A percentile compares a stretch with the other conserved stretches of the same genome.
Evolutionary conservation across 257 asterid species (phyloP).

Genomic region (Lycium ferocissimum): DNA sequence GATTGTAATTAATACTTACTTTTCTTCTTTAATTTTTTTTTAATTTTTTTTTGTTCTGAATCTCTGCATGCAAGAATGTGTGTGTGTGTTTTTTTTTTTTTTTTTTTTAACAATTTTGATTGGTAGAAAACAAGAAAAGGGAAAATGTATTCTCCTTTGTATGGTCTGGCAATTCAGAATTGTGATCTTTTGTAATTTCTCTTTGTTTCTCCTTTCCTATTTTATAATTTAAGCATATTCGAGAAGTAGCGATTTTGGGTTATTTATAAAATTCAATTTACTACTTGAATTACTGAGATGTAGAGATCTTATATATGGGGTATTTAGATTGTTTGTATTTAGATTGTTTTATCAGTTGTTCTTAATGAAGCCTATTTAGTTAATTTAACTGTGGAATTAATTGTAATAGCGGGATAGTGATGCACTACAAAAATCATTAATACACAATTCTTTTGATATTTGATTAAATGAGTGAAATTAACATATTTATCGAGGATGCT

Average conservation of each 20-base stretch:
- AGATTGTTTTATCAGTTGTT: not conserved
- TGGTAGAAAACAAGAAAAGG: not conserved
- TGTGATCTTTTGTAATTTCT: not conserved
- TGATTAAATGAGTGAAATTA: constrained; percentile 1
- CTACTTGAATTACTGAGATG: not conserved
- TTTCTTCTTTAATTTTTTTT: not conserved
- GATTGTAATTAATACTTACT: constrained; percentile 41
- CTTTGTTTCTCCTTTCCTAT: not conserved
- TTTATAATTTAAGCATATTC: not conserved
- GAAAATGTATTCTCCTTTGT: not conserved
- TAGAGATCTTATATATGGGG: constrained; percentile 1
- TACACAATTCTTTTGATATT: not conserved
- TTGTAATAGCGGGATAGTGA: not conserved
- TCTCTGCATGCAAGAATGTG: not conserved
- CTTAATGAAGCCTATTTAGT: constrained; percentile 16
- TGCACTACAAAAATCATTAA: not conserved
- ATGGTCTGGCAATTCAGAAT: not conserved
- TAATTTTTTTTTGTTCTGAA: not conserved
- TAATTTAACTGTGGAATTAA: not conserved
- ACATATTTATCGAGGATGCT: not conserved
- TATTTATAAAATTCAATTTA: not conserved
- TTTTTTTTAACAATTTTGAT: not conserved
- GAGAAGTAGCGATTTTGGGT: not conserved
- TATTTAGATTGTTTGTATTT: not conserved
- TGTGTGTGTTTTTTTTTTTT: not conserved